Conservation (phyloP, 768 basidiomycete species). For the Xerocomus spinulosus region DNA sequence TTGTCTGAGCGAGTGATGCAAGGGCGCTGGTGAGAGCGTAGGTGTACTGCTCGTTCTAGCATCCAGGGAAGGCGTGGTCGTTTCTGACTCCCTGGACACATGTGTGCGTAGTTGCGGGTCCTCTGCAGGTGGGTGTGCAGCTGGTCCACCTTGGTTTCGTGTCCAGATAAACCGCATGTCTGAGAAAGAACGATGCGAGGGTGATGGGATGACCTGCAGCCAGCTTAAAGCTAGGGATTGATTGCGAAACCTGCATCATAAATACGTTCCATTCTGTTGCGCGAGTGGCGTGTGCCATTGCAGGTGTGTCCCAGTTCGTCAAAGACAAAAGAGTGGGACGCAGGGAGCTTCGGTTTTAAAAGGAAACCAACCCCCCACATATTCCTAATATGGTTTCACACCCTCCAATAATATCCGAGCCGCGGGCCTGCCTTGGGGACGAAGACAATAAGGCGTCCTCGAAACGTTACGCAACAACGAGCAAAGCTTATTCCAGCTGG, state of each 20-base stretch:
- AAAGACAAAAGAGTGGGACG: constrained; percentile 26
- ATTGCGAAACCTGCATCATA: constrained; percentile 12
- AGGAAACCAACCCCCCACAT: constrained; percentile 4
- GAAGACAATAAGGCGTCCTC: constrained; percentile 26
- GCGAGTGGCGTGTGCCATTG: constrained; percentile 7
- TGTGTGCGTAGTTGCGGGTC: constrained; percentile 23
- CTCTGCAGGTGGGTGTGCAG: constrained; percentile 8
- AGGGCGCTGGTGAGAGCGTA: constrained; percentile 18
- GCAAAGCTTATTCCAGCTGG: constrained; percentile 8
- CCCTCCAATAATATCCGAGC: not conserved
- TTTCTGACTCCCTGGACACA: constrained; percentile 21
- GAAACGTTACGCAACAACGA: constrained; percentile 15
- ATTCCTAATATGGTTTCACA: constrained; percentile 3
- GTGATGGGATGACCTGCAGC: constrained; percentile 10
- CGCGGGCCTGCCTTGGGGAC: not conserved
- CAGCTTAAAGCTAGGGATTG: not conserved
- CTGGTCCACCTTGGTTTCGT: constrained; percentile 1
- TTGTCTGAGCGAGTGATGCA: constrained; percentile 25
- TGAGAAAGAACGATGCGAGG: not conserved
- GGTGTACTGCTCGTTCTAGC: constrained; percentile 15
- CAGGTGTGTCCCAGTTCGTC: constrained; percentile 17
- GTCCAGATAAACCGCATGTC: constrained; percentile 15
- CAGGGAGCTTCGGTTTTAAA: not conserved
- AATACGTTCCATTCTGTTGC: constrained; percentile 18
- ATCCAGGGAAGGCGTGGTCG: constrained; percentile 11